phyloP scores from a whole-genome alignment of 2,329 filamentous ascomycete genomes.

The Graphium sp. region DNA sequence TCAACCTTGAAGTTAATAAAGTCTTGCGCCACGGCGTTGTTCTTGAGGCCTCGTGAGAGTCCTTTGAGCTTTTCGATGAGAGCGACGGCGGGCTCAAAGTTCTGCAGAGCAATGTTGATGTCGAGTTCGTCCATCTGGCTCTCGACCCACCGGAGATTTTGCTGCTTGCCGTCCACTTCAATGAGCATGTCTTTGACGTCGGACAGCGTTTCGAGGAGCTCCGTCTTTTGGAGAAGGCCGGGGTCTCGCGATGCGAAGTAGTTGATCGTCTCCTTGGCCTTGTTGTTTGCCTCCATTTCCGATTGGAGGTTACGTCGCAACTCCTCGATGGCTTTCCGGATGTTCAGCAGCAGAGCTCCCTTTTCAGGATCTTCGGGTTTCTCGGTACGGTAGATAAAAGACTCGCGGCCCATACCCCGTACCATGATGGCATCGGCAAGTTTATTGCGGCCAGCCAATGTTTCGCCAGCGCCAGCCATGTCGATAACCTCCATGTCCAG shows the following conservation, averaged over 20 bases:
- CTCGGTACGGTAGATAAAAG: conserved; percentile 87
- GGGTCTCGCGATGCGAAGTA: conserved; percentile 71
- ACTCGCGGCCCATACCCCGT: conserved; percentile 68
- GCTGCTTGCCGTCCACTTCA: conserved; percentile 90
- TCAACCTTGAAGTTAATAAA: conserved; percentile 87
- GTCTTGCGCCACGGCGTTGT: conserved; percentile 75
- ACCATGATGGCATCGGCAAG: conserved; percentile 81
- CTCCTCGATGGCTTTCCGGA: conserved; percentile 85
- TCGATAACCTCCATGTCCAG: conserved; percentile 88
- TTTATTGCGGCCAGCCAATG: conserved; percentile 35
- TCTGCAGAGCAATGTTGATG: conserved; percentile 84
- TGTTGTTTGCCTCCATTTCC: conserved; percentile 76
- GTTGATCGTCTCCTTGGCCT: conserved; percentile 69
- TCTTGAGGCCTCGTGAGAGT: conserved; percentile 64
- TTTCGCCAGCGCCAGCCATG: conserved; percentile 51
- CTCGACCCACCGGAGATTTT: conserved; percentile 92
- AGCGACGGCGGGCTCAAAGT: conserved; percentile 69
- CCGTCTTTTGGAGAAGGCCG: conserved; percentile 60
- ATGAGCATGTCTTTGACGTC: conserved; percentile 78
- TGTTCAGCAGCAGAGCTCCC: conserved; percentile 64
- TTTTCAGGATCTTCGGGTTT: conserved; percentile 69
- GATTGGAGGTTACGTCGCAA: conserved; percentile 71
- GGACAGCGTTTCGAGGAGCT: conserved; percentile 62
- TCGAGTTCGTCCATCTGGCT: conserved; percentile 90
- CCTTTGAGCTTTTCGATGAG: conserved; percentile 73